Percentiles rank a stretch among this genome's conserved stretches.
Evolutionary conservation across 495 filamentous ascomycete species (phyloP).

Genomic region (Cladorrhinum samala): DNA sequence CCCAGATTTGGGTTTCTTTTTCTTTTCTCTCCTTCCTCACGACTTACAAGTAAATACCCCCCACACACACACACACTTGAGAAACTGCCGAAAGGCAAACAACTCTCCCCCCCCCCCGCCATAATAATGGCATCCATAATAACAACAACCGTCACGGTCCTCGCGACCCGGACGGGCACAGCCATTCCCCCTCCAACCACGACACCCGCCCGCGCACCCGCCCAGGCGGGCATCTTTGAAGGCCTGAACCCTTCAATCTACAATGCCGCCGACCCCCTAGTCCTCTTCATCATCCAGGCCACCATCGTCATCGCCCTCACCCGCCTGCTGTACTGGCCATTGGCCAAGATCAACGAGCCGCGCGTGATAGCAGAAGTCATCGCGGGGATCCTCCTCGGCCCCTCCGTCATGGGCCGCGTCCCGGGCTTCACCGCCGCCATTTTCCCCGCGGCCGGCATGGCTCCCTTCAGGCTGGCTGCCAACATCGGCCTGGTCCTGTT

Average conservation of each 20-base stretch:
- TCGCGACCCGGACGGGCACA: slow-evolving; percentile 4
- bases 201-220: slow-evolving; percentile 4
- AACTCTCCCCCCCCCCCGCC: too few species aligned
- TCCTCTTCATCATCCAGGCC: slow-evolving; percentile 89
- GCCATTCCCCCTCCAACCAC: background rate
- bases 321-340: slow-evolving; percentile 62
- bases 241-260: slow-evolving; percentile 66
- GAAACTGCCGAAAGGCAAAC: too few species aligned
- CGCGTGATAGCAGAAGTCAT: slow-evolving; percentile 92
- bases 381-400: slow-evolving; percentile 79
- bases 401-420: slow-evolving; percentile 72
- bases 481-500: slow-evolving; percentile 85
- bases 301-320: slow-evolving; percentile 81
- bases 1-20: too few species aligned
- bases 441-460: slow-evolving; percentile 66
- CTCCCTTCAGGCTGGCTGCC: slow-evolving; percentile 66
- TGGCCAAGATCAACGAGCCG: slow-evolving; percentile 80
- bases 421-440: slow-evolving; percentile 69
- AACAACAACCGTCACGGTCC: background rate
- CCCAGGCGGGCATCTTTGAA: slow-evolving; percentile 19
- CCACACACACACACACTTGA: too few species aligned
- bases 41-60: too few species aligned
- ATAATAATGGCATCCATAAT: too few species aligned
- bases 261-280: slow-evolving; percentile 74
- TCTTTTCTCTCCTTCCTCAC: too few species aligned